These are phyloP conservation scores for Hypoxylon sp. DNA, from an alignment of 2,329 filamentous ascomycete species.

Conservation along the genomic window DNA sequence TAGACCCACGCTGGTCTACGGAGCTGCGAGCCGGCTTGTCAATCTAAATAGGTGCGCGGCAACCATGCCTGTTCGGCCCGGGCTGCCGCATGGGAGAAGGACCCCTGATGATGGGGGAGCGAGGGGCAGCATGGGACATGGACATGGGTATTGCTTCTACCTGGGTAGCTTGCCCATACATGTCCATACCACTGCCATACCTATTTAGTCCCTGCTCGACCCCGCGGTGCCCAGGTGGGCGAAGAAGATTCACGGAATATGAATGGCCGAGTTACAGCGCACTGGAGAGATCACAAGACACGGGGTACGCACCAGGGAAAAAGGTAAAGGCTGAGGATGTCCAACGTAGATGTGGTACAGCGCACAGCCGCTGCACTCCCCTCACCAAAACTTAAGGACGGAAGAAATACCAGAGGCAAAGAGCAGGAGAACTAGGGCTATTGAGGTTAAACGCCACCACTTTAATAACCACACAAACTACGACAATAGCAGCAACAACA, in stretches of 20 bases:
- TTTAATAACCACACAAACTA: too few species aligned
- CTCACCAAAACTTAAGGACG: too few species aligned
- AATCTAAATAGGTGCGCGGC: slow-evolving; percentile 52
- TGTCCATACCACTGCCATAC: slow-evolving; percentile 8
- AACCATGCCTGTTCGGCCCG: slow-evolving; percentile 53
- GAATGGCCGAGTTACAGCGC: slow-evolving; percentile 55
- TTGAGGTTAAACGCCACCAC: too few species aligned
- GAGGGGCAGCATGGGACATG: slow-evolving; percentile 27
- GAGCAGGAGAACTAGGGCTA: too few species aligned
- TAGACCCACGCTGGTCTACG: slow-evolving; percentile 41
- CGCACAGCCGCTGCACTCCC: slow-evolving; percentile 53
- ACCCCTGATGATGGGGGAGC: slow-evolving; percentile 34
- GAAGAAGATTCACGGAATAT: slow-evolving; percentile 53
- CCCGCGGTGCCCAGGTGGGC: slow-evolving; percentile 52
- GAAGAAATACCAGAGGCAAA: too few species aligned
- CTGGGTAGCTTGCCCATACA: slow-evolving; percentile 18
- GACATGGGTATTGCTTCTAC: slow-evolving; percentile 15
- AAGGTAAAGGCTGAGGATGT: slow-evolving; percentile 51
- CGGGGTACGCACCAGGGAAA: slow-evolving; percentile 48
- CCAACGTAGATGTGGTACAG: slow-evolving; percentile 56
- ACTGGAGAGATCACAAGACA: slow-evolving; percentile 53
- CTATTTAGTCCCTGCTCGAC: slow-evolving; percentile 52
- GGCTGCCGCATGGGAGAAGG: slow-evolving; percentile 52
- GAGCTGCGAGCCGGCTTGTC: slow-evolving; percentile 54
- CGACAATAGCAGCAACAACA: too few species aligned